Evolutionary conservation across 2,329 filamentous ascomycete species (phyloP).

Genomic region (Fusarium torulosum): DNA sequence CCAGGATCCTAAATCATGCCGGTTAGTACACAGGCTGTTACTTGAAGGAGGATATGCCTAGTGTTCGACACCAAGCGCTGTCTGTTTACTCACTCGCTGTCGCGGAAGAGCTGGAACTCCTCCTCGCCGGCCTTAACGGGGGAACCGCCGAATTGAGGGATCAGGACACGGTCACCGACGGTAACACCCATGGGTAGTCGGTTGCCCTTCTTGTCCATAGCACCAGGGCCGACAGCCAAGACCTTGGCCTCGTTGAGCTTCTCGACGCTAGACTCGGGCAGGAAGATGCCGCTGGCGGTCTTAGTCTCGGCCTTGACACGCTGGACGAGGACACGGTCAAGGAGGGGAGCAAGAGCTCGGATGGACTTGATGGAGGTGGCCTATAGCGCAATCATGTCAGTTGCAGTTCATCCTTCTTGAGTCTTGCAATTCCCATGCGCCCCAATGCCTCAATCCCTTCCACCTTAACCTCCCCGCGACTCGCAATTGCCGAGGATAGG

Average conservation of each 20-base stretch:
- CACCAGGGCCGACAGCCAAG: constrained; percentile 92
- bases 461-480: not conserved
- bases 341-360: constrained; percentile 92
- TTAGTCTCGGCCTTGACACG: constrained; percentile 97
- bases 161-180: constrained; percentile 91
- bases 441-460: constrained; percentile 4
- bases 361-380: constrained; percentile 89
- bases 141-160: constrained; percentile 95
- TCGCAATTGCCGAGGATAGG: constrained; percentile 43
- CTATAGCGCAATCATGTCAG: constrained; percentile 53
- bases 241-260: constrained; percentile 99
- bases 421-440: not conserved
- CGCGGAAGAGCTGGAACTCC: constrained; percentile 95
- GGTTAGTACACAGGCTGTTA: constrained; percentile 26
- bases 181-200: constrained; percentile 85
- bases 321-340: constrained; percentile 98
- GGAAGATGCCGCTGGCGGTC: constrained; percentile 96
- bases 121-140: constrained; percentile 98
- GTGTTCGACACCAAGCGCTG: not conserved
- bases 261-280: constrained; percentile 96
- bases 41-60: not conserved
- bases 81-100: constrained; percentile 91
- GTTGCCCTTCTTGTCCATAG: constrained; percentile 88
- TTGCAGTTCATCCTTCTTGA: not conserved
- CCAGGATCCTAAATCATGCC: constrained; percentile 77